These are phyloP conservation scores for Umbilicaria muhlenbergii DNA, from an alignment of 495 filamentous ascomycete species.

Conservation along the genomic window DNA sequence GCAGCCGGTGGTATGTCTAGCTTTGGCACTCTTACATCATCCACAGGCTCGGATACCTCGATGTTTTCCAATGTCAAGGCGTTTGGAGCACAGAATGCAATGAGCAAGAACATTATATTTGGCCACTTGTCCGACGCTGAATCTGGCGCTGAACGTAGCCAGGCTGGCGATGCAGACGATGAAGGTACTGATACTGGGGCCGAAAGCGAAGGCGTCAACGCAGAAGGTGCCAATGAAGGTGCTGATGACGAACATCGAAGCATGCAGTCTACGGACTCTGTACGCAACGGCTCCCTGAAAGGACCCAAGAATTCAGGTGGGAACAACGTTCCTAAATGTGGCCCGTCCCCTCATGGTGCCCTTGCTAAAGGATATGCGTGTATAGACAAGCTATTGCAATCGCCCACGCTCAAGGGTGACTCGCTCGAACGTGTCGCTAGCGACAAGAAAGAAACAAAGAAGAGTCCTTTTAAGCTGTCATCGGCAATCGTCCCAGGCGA, in stretches of 20 bases:
- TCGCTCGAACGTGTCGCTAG: conserved; percentile 12
- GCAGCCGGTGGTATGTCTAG: conserved; percentile 7
- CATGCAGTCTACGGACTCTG: conserved; percentile 15
- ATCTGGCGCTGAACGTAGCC: conserved; percentile 27
- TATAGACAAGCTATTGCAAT: conserved; percentile 1
- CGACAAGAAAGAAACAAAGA: not conserved
- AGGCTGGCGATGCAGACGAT: conserved; percentile 18
- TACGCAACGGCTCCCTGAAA: conserved; percentile 15
- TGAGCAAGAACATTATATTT: conserved; percentile 37
- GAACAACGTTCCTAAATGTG: conserved; percentile 19
- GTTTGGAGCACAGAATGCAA: not conserved
- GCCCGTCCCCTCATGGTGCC: conserved; percentile 10
- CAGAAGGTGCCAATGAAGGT: conserved; percentile 19
- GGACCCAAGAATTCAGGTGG: conserved; percentile 16
- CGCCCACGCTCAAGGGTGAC: conserved; percentile 3
- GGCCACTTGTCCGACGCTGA: conserved; percentile 42
- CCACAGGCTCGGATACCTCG: conserved; percentile 6
- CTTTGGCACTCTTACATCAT: conserved; percentile 3
- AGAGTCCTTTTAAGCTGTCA: too few relatives aligned
- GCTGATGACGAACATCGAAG: conserved; percentile 18
- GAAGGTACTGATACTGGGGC: conserved; percentile 26
- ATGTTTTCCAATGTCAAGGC: conserved; percentile 2
- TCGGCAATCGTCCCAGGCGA: too few relatives aligned
- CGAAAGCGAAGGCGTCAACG: conserved; percentile 13
- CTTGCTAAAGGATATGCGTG: conserved; percentile 8